phyloP scores from a whole-genome alignment of 1,284 basidiomycete genomes.

The Ustilago xerochloae region DNA sequence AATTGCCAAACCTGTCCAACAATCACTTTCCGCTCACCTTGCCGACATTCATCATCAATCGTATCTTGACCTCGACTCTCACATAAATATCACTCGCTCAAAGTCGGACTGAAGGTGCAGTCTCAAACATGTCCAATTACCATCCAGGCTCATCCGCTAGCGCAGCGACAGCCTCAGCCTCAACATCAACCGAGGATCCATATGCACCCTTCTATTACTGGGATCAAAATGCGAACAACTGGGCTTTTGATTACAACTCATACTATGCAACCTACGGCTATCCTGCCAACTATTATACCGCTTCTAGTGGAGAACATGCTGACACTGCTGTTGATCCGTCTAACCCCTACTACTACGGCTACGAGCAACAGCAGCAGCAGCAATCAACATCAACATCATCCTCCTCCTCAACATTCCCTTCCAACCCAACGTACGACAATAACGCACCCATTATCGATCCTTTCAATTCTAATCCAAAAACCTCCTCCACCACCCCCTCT shows the following conservation, averaged over 20 bases:
- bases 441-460: conserved; percentile 9
- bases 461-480: conserved; percentile 6
- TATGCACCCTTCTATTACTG: conserved; percentile 68
- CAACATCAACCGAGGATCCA: conserved; percentile 46
- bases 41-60: conserved; percentile 6
- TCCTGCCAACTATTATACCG: conserved; percentile 39
- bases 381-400: too few relatives aligned
- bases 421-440: neutral
- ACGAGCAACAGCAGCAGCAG: conserved; percentile 2
- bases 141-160: neutral
- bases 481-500: conserved; percentile 6
- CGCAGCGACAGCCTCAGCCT: neutral
- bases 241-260: conserved; percentile 66
- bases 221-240: conserved; percentile 59
- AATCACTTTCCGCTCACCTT: neutral
- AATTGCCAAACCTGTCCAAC: neutral
- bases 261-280: conserved; percentile 63
- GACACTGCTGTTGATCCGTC: conserved; percentile 3
- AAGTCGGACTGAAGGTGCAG: neutral
- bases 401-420: too few relatives aligned
- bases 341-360: conserved; percentile 25
- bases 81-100: neutral
- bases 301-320: conserved; percentile 28
- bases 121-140: neutral
- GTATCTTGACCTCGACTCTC: neutral